A percentile compares a stretch with the other conserved stretches of the same genome.
These are phyloP conservation scores for Fomes fomentarius DNA, from an alignment of 1,284 basidiomycete genomes.

Conservation along the genomic window DNA sequence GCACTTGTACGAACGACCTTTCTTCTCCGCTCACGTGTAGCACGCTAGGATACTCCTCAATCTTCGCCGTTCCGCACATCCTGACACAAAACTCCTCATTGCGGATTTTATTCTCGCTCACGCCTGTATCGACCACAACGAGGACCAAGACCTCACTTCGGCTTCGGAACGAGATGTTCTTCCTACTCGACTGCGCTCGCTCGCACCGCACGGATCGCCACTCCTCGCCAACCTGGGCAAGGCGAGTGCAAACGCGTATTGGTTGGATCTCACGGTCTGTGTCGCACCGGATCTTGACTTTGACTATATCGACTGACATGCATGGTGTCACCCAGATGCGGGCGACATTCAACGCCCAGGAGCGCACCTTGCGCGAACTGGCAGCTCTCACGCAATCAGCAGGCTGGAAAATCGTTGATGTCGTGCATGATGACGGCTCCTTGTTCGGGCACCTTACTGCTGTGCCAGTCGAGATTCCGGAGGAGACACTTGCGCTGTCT, in stretches of 20 bases:
- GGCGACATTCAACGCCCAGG: conserved; percentile 68
- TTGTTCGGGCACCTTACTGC: conserved; percentile 71
- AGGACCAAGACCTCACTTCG: no score
- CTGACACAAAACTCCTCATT: conserved; percentile 61
- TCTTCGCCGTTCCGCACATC: conserved; percentile 36
- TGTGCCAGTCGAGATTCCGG: conserved; percentile 55
- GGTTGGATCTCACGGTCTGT: conserved; percentile 71
- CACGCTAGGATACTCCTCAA: conserved; percentile 37
- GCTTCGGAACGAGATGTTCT: conserved; percentile 29
- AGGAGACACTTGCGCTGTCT: conserved; percentile 21
- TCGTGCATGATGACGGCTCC: conserved; percentile 60
- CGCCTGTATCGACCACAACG: conserved; percentile 58
- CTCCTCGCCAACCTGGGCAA: conserved; percentile 71
- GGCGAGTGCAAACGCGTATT: conserved; percentile 71
- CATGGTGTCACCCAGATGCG: conserved; percentile 58
- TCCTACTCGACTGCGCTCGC: conserved; percentile 29
- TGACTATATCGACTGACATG: no score
- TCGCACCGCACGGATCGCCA: conserved; percentile 50
- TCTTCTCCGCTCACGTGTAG: neutral
- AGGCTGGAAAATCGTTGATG: conserved; percentile 68
- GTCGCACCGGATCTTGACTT: neutral
- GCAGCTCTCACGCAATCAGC: conserved; percentile 57
- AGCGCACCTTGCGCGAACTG: conserved; percentile 70
- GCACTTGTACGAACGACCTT: neutral
- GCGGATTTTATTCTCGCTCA: conserved; percentile 71